phyloP scores from a whole-genome alignment of 2,329 filamentous ascomycete species.

The Thielaviopsis euricoi region DNA sequence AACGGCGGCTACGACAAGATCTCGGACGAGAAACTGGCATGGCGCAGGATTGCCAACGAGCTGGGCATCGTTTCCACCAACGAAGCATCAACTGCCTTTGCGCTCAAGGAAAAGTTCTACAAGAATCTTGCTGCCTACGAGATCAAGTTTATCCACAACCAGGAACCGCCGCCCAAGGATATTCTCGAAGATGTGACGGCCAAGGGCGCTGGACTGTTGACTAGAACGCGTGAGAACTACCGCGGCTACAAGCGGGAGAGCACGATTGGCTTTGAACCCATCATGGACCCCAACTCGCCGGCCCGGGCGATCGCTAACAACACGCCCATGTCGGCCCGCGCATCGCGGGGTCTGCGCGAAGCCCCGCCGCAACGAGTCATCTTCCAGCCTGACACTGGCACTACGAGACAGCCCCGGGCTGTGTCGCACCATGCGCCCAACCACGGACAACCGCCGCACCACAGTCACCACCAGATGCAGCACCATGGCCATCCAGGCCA shows the following conservation, averaged over 20 bases:
- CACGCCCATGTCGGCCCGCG: slow-evolving; percentile 34
- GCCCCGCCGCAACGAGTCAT: slow-evolving; percentile 73
- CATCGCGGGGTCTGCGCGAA: slow-evolving; percentile 53
- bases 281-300: slow-evolving; percentile 43
- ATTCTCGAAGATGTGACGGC: slow-evolving; percentile 79
- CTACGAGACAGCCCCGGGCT: slow-evolving; percentile 32
- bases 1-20: slow-evolving; percentile 78
- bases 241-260: slow-evolving; percentile 29
- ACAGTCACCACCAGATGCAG: slow-evolving; percentile 14
- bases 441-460: slow-evolving; percentile 9
- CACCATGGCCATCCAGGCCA: slow-evolving; percentile 25
- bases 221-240: slow-evolving; percentile 64
- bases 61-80: slow-evolving; percentile 61
- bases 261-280: slow-evolving; percentile 39
- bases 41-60: slow-evolving; percentile 63
- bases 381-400: slow-evolving; percentile 64
- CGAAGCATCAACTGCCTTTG: slow-evolving; percentile 68
- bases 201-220: slow-evolving; percentile 66
- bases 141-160: slow-evolving; percentile 59
- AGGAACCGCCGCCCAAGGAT: slow-evolving; percentile 72
- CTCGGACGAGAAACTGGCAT: slow-evolving; percentile 69
- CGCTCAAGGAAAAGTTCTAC: slow-evolving; percentile 77
- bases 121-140: slow-evolving; percentile 80
- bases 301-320: slow-evolving; percentile 35
- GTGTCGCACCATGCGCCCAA: background rate